These are phyloP conservation scores for Ehretia macrophylla DNA, from an alignment of 257 asterid genomes.

Conservation along the genomic window DNA sequence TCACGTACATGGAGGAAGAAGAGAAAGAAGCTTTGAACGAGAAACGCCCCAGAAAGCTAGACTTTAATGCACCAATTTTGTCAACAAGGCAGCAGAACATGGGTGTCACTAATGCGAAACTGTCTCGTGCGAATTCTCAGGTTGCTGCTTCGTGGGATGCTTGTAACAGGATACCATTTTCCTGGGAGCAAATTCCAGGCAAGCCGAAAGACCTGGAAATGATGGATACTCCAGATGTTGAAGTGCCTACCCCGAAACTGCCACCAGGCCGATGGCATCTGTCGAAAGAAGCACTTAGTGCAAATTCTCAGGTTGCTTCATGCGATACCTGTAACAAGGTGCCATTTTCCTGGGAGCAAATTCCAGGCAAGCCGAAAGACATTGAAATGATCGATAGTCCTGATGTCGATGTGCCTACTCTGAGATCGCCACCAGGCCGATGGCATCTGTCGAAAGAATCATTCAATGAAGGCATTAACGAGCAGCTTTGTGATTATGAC, in stretches of 20 bases:
- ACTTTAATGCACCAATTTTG: conserved; percentile 60
- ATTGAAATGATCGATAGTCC: neutral
- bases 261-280: conserved; percentile 52
- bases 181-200: conserved; percentile 75
- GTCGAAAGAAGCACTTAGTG: conserved; percentile 2
- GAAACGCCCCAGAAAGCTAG: conserved; percentile 44
- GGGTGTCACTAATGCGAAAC: conserved; percentile 6
- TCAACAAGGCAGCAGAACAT: conserved; percentile 50
- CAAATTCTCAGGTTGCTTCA: conserved; percentile 8
- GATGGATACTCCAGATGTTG: neutral
- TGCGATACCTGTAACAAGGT: conserved; percentile 32
- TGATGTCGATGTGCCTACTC: conserved; percentile 16
- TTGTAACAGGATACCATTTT: conserved; percentile 59
- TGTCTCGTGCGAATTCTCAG: neutral
- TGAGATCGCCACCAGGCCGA: conserved; percentile 50
- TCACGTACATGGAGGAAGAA: conserved; percentile 38
- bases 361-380: conserved; percentile 70
- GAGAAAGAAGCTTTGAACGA: conserved; percentile 29
- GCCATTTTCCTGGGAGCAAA: conserved; percentile 77
- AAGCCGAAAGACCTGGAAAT: conserved; percentile 45
- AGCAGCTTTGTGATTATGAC: neutral
- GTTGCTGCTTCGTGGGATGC: conserved; percentile 17
- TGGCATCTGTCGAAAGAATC: conserved; percentile 25
- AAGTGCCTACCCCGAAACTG: conserved; percentile 29
- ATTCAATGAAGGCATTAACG: neutral